Conservation (phyloP, 768 basidiomycete genomes). For the Zangia roseola region DNA sequence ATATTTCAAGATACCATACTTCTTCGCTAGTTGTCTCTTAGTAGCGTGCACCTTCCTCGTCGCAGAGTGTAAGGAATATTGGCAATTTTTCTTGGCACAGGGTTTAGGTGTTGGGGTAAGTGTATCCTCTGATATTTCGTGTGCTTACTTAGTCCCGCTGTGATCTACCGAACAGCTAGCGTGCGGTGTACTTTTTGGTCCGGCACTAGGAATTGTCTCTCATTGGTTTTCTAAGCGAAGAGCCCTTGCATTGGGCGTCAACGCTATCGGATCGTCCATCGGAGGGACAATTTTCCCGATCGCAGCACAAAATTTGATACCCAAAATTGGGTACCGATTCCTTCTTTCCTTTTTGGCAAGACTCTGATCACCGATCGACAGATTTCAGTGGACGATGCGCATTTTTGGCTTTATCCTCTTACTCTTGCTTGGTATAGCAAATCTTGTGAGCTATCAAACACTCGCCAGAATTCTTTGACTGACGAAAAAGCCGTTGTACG, state of each 20-base stretch:
- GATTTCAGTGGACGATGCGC: slow-evolving; percentile 77
- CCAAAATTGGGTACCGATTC: slow-evolving; percentile 45
- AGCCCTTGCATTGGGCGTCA: slow-evolving; percentile 57
- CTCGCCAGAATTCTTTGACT: too few species aligned
- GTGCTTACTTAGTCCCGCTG: not conserved
- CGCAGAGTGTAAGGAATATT: slow-evolving; percentile 69
- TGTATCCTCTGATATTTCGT: not conserved
- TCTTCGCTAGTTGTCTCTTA: slow-evolving; percentile 47
- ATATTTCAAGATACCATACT: slow-evolving; percentile 53
- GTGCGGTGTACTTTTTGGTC: slow-evolving; percentile 61
- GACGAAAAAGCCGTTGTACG: not conserved
- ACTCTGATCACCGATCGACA: slow-evolving; percentile 22
- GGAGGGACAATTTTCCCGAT: slow-evolving; percentile 73
- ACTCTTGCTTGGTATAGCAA: slow-evolving; percentile 49
- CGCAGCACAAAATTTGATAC: slow-evolving; percentile 51
- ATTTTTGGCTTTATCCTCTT: slow-evolving; percentile 65
- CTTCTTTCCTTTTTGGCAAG: not conserved
- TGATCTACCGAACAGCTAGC: slow-evolving; percentile 26
- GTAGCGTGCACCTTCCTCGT: slow-evolving; percentile 59
- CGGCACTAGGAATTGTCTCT: slow-evolving; percentile 55
- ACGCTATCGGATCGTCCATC: slow-evolving; percentile 63
- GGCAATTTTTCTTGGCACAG: slow-evolving; percentile 79
- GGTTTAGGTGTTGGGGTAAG: slow-evolving; percentile 66
- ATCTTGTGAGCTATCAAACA: slow-evolving; percentile 42
- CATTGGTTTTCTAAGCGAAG: slow-evolving; percentile 72